Evolutionary conservation across 2,329 filamentous ascomycete genomes (phyloP).

Genomic region (Scytalidium sp.): DNA sequence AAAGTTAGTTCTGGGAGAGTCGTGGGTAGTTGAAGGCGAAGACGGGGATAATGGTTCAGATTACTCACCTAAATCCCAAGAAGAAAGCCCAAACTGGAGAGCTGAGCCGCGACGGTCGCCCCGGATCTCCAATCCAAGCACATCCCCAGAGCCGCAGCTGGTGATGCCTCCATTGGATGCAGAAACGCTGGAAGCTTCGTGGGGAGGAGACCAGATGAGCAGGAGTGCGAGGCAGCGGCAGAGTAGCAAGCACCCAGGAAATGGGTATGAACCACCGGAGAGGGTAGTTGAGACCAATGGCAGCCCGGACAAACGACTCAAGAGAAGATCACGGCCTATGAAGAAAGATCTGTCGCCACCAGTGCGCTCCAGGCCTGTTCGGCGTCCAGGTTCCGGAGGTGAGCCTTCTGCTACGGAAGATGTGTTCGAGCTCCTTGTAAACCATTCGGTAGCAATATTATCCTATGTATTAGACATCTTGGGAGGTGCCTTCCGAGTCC

Average conservation of each 20-base stretch:
- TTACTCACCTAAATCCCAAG: conserved; percentile 15
- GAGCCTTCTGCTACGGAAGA: conserved; percentile 9
- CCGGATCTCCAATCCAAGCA: conserved; percentile 11
- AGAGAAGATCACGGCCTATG: conserved; percentile 5
- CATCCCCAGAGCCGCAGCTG: conserved; percentile 27
- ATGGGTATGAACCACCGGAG: conserved; percentile 10
- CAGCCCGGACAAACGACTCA: conserved; percentile 19
- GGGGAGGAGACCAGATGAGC: conserved; percentile 16
- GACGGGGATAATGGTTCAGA: conserved; percentile 14
- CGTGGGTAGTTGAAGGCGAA: conserved; percentile 28
- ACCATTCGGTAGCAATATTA: conserved; percentile 20
- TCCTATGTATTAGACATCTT: conserved; percentile 55
- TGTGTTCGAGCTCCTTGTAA: conserved; percentile 16
- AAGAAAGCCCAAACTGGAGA: conserved; percentile 8
- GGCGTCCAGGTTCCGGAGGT: neutral
- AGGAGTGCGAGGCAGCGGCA: conserved; percentile 13
- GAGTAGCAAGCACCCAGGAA: conserved; percentile 11
- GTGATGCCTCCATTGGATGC: conserved; percentile 29
- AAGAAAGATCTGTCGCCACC: neutral
- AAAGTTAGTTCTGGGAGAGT: conserved; percentile 23
- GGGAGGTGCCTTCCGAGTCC: conserved; percentile 54
- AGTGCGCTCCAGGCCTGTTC: neutral
- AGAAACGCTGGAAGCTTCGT: conserved; percentile 25
- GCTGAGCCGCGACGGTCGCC: conserved; percentile 15
- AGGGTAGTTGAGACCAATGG: conserved; percentile 5